Percentiles rank a stretch among this genome's conserved stretches.
These are phyloP conservation scores for Podaxis mareebaensis DNA, from an alignment of 768 basidiomycete genomes.

Conservation along the genomic window DNA sequence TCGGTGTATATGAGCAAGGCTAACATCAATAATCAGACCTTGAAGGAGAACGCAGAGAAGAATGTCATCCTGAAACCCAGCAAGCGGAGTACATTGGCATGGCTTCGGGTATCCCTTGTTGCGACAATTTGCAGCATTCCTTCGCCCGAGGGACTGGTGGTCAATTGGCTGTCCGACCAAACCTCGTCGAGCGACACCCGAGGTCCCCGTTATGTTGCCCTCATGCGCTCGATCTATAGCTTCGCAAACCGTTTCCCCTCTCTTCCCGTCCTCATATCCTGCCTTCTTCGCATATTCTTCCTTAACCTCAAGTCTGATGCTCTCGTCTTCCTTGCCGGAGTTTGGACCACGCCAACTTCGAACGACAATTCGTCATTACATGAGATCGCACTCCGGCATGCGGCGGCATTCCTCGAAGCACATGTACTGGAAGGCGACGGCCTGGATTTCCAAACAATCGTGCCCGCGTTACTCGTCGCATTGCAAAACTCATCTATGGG, in stretches of 20 bases:
- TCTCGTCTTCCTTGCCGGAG: conserved; percentile 77
- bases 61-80: conserved; percentile 60
- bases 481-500: conserved; percentile 45
- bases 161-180: conserved; percentile 54
- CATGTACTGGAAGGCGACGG: conserved; percentile 52
- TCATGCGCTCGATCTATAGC: conserved; percentile 66
- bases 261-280: conserved; percentile 49
- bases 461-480: conserved; percentile 69
- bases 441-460: conserved; percentile 78
- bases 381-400: conserved; percentile 69
- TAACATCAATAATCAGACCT: conserved; percentile 40
- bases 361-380: conserved; percentile 29
- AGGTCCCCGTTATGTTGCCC: conserved; percentile 49
- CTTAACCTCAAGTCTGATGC: conserved; percentile 66
- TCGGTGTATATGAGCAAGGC: neutral
- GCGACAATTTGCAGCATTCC: conserved; percentile 50
- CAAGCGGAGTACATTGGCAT: conserved; percentile 52
- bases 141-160: conserved; percentile 36
- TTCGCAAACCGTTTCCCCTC: conserved; percentile 60
- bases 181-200: conserved; percentile 23
- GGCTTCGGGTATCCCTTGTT: conserved; percentile 60
- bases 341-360: conserved; percentile 46
- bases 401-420: conserved; percentile 78
- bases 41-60: conserved; percentile 39
- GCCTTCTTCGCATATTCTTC: conserved; percentile 67